Evolutionary conservation across 257 asterid species (phyloP).

Genomic region (Forsythia suspensa): DNA sequence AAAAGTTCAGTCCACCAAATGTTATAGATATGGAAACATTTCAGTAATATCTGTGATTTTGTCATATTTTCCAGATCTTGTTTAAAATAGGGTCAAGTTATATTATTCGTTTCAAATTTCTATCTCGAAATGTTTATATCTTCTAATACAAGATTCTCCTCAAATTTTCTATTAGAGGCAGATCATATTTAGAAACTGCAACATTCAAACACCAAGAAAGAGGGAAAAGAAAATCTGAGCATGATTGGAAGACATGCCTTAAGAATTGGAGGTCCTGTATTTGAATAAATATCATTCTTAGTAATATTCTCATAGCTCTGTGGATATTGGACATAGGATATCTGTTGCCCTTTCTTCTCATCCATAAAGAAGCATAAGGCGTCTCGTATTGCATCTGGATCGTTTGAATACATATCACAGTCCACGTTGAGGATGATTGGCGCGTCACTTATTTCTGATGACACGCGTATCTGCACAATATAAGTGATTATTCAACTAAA

Average conservation of each 20-base stretch:
- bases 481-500: not conserved
- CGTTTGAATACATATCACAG: constrained; percentile 87
- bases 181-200: not conserved
- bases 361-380: constrained; percentile 82
- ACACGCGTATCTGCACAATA: constrained; percentile 65
- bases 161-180: not conserved
- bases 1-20: not conserved
- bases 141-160: too few relatives aligned
- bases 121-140: not conserved
- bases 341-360: constrained; percentile 45
- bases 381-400: constrained; percentile 62
- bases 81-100: not conserved
- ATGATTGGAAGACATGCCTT: constrained; percentile 29
- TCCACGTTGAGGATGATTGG: constrained; percentile 77
- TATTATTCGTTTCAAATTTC: too few relatives aligned
- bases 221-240: not conserved
- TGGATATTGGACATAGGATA: constrained; percentile 61
- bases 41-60: not conserved
- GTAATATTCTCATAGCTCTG: constrained; percentile 54
- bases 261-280: constrained; percentile 21
- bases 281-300: constrained; percentile 57
- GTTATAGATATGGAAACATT: not conserved
- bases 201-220: not conserved
- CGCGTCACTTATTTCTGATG: constrained; percentile 69
- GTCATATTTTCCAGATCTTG: too few relatives aligned